Evolutionary conservation across 2,329 filamentous ascomycete species (phyloP).

Genomic region (Cordyceps militaris): DNA sequence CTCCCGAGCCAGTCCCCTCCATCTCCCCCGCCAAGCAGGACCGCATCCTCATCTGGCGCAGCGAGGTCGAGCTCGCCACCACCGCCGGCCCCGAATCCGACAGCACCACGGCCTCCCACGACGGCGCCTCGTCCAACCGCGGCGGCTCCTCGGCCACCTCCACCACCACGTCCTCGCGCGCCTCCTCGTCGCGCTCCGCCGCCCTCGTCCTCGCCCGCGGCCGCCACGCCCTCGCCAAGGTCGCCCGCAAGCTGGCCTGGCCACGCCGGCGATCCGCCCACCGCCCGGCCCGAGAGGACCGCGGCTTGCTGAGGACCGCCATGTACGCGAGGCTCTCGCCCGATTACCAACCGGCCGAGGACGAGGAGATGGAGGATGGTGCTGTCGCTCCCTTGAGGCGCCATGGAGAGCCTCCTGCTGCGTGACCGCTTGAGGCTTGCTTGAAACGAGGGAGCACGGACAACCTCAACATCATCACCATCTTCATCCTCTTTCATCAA

Average conservation of each 20-base stretch:
- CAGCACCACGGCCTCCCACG: slow-evolving; percentile 16
- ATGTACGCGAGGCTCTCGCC: slow-evolving; percentile 25
- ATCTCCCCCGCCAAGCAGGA: slow-evolving; percentile 25
- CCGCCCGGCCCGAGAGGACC: background rate
- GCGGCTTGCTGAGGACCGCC: slow-evolving; percentile 17
- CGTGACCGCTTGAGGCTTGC: too few relatives aligned
- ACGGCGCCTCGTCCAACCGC: slow-evolving; percentile 20
- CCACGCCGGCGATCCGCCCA: background rate
- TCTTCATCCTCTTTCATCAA: background rate
- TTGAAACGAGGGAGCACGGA: too few relatives aligned
- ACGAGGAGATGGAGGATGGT: slow-evolving; percentile 17
- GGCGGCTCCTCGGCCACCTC: slow-evolving; percentile 26
- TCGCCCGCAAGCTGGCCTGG: slow-evolving; percentile 18
- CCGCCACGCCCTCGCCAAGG: slow-evolving; percentile 18
- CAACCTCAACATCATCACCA: background rate
- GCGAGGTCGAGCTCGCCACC: slow-evolving; percentile 45
- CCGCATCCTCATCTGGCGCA: slow-evolving; percentile 44
- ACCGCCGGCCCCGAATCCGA: slow-evolving; percentile 27
- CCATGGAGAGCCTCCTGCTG: too few relatives aligned
- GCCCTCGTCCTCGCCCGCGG: slow-evolving; percentile 19
- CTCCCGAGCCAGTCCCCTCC: slow-evolving; percentile 5
- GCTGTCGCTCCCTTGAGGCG: background rate
- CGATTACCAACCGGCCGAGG: slow-evolving; percentile 10
- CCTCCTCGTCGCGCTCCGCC: slow-evolving; percentile 23
- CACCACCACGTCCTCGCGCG: slow-evolving; percentile 23